Evolutionary conservation across 1,284 basidiomycete genomes (phyloP).

Genomic region (Exsudoporus floridanus): DNA sequence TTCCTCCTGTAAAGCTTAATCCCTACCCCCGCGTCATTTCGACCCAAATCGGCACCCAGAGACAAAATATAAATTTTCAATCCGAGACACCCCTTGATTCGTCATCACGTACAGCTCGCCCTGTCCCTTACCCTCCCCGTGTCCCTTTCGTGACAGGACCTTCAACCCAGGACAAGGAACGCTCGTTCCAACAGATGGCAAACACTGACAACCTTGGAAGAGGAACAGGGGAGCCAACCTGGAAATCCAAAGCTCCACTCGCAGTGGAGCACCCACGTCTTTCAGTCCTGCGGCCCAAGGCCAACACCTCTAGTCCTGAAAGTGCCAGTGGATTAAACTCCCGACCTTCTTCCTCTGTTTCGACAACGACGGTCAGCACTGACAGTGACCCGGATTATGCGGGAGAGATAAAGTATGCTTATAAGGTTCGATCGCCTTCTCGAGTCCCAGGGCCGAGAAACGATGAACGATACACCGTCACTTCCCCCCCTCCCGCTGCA

Average conservation of each 20-base stretch:
- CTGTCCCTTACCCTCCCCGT: slow-evolving; percentile 33
- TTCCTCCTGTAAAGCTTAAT: slow-evolving; percentile 6
- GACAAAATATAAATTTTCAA: background rate
- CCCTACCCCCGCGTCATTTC: background rate
- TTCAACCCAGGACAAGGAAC: background rate
- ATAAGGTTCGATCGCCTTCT: slow-evolving; percentile 11
- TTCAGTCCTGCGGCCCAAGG: background rate
- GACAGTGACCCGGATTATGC: slow-evolving; percentile 9
- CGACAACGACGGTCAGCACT: background rate
- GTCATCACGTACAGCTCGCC: slow-evolving; percentile 7
- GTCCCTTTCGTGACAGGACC: slow-evolving; percentile 1
- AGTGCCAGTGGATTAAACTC: background rate
- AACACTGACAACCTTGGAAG: background rate
- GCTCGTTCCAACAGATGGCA: background rate
- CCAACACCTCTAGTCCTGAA: background rate
- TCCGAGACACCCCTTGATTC: background rate
- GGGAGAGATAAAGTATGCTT: background rate
- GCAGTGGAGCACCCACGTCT: slow-evolving; percentile 1
- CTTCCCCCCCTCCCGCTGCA: background rate
- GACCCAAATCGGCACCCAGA: background rate
- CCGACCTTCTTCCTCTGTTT: background rate
- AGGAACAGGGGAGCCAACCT: background rate
- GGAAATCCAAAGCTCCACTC: slow-evolving; percentile 8
- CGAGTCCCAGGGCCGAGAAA: background rate
- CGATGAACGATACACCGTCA: slow-evolving; percentile 7